Evolutionary conservation across 345 rosid genomes (phyloP).

Genomic region (Mercurialis annua): DNA sequence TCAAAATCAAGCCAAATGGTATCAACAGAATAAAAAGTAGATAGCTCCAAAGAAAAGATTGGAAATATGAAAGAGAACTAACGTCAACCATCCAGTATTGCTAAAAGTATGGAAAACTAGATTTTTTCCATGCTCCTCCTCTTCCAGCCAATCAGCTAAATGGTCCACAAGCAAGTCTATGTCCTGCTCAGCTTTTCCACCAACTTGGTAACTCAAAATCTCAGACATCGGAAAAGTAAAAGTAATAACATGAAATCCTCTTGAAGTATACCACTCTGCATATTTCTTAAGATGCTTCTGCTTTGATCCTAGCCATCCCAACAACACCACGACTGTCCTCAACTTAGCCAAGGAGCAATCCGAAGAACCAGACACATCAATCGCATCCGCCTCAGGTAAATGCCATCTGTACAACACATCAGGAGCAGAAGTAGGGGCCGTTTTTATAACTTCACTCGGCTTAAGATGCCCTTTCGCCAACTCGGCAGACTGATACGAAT

Average conservation of each 20-base stretch:
- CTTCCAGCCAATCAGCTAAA: conserved; percentile 91
- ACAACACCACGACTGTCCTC: conserved; percentile 83
- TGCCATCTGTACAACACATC: conserved; percentile 85
- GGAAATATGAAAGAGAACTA: conserved; percentile 25
- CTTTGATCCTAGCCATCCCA: conserved; percentile 98
- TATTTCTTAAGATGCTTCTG: conserved; percentile 90
- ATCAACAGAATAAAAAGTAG: not conserved
- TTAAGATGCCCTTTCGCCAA: conserved; percentile 65
- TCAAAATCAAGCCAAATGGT: conserved; percentile 15
- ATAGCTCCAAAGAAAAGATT: not conserved
- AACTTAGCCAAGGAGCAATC: conserved; percentile 58
- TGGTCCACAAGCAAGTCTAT: conserved; percentile 78
- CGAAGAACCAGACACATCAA: conserved; percentile 51
- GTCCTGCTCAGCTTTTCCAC: conserved; percentile 87
- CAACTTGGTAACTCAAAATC: conserved; percentile 78
- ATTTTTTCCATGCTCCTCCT: conserved; percentile 73
- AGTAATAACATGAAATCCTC: conserved; percentile 88
- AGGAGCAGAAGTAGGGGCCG: conserved; percentile 39
- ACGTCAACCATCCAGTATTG: conserved; percentile 98
- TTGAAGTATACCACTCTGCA: conserved; percentile 93
- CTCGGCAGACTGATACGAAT: conserved; percentile 63
- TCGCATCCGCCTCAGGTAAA: conserved; percentile 63
- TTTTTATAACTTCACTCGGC: conserved; percentile 33
- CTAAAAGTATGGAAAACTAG: conserved; percentile 96
- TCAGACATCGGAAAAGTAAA: conserved; percentile 89